Base-by-base conservation (phyloP, 2,329 filamentous ascomycete genomes). In the Apiospora phragmitis region DNA sequence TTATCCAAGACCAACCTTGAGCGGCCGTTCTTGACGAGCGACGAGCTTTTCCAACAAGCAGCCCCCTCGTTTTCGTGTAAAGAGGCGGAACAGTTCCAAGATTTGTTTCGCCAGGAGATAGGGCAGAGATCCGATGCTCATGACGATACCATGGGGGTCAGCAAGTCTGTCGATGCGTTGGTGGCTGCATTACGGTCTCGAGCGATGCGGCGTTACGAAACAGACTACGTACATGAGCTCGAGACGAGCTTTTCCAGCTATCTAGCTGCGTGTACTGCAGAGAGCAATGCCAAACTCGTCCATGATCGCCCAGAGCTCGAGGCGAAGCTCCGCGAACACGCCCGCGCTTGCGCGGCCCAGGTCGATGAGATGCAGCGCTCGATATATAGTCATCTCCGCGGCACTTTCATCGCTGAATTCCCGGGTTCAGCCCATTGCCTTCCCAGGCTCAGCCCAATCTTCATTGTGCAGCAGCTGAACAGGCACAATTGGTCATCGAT, bases 391-490 rank as follows among this genome's bases (percentile, higher is more conserved):
- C 12, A 68, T 21, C 69, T 73, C 12, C 9, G 8, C 7, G 9
- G 62, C 2, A 24, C 2, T 6, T 67, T 42, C n/a, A 26, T 49
- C 12, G 55, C 67, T 24, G 5, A 69, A 35, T 42, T 62, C n/a
- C 67, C 59, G 47, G 47, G 41, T 38, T 32, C 67, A n/a, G 67
- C 8, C 32, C 35, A 66, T 45, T 72, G 74, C 7, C 42, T 66
- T 12, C 78, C 82, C 0, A 75, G 81, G 14, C 16, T 83, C 1
- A 80, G 78, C 0, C 79, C 81, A 0, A 32, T 73, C 0, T 79
- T 83, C 21, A 76, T 85, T 47, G 73, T 85, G 0, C 76, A 78
- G 41, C 79, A 77, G 11, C 79, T 85, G 0, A 77, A 72, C 18
- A 75, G 71, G 1, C 59, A 71, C 0, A 68, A 73, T 3, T 82